phyloP scores from a whole-genome alignment of 148 eudicot species.

The Gaultheria prostrata region DNA sequence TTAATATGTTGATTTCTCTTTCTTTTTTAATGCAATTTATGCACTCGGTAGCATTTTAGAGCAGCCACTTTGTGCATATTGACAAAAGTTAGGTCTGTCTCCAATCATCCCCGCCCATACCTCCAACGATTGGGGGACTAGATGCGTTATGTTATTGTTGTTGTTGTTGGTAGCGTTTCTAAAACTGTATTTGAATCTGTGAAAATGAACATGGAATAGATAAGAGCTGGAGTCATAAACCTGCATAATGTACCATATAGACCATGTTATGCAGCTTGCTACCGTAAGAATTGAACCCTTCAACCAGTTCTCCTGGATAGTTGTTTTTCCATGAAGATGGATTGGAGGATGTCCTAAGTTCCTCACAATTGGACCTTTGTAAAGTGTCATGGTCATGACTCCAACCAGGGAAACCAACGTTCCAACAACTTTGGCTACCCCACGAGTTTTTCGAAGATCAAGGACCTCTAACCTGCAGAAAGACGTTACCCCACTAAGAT shows the following conservation, averaged over 20 bases:
- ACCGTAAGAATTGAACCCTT: slow-evolving; percentile 58
- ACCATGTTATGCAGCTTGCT: slow-evolving; percentile 69
- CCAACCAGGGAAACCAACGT: slow-evolving; percentile 61
- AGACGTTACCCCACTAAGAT: neutral
- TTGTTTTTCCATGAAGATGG: slow-evolving; percentile 34
- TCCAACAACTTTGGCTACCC: slow-evolving; percentile 60
- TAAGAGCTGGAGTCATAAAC: slow-evolving; percentile 21
- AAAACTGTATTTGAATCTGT: too few relatives aligned
- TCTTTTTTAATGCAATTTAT: neutral
- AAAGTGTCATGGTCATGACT: slow-evolving; percentile 63
- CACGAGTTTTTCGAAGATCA: slow-evolving; percentile 49
- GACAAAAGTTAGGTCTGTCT: too few relatives aligned
- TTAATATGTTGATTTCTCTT: neutral
- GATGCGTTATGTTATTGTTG: too few relatives aligned
- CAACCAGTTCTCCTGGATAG: slow-evolving; percentile 45
- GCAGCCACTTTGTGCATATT: too few relatives aligned
- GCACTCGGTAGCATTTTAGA: neutral
- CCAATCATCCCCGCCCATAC: too few relatives aligned
- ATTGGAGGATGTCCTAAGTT: slow-evolving; percentile 46
- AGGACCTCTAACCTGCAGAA: slow-evolving; percentile 54
- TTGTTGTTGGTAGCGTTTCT: neutral
- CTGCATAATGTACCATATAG: slow-evolving; percentile 83
- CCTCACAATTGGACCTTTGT: slow-evolving; percentile 51
- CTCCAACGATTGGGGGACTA: too few relatives aligned
- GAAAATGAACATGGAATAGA: neutral